Evolutionary conservation across 1,284 basidiomycete genomes (phyloP).

Genomic region (Moesziomyces globuligerus): DNA sequence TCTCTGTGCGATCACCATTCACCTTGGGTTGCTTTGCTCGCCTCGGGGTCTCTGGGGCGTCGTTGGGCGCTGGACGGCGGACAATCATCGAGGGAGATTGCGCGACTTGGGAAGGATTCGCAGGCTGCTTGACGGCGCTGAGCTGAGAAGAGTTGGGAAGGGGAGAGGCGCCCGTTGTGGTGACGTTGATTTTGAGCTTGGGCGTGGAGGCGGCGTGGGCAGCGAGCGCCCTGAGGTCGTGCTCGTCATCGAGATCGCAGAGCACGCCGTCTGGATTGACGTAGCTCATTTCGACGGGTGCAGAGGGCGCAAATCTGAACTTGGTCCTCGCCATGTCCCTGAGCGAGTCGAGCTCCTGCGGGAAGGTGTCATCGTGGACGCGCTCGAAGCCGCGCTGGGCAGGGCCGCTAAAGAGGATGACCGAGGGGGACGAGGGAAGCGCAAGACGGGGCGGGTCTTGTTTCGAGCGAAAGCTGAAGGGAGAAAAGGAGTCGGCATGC

Average conservation of each 20-base stretch:
- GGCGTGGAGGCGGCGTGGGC: slow-evolving; percentile 39
- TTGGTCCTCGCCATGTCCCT: slow-evolving; percentile 31
- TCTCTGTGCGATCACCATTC: too few relatives aligned
- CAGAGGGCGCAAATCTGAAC: slow-evolving; percentile 26
- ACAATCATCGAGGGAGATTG: too few relatives aligned
- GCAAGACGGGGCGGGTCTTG: slow-evolving; percentile 13
- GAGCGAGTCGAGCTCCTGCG: slow-evolving; percentile 16
- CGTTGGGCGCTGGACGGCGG: background rate
- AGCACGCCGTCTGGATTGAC: slow-evolving; percentile 44
- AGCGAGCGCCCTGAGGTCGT: slow-evolving; percentile 50
- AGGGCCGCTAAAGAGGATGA: slow-evolving; percentile 40
- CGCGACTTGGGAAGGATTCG: background rate
- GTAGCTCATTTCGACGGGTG: slow-evolving; percentile 44
- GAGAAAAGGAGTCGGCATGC: slow-evolving; percentile 15
- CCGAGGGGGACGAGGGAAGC: slow-evolving; percentile 24
- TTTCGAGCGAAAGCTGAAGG: slow-evolving; percentile 21
- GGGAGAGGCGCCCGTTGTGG: background rate
- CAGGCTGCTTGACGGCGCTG: background rate
- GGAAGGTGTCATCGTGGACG: slow-evolving; percentile 34
- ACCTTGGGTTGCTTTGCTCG: background rate
- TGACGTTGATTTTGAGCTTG: slow-evolving; percentile 40
- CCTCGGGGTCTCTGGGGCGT: background rate
- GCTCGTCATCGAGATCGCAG: slow-evolving; percentile 49
- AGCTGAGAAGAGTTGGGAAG: background rate
- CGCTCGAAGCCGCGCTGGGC: slow-evolving; percentile 34